Percentiles rank a stretch among this genome's conserved stretches.
Evolutionary conservation across 805 yeast species (phyloP).

Genomic region (Yamadazyma paraphyllophila): DNA sequence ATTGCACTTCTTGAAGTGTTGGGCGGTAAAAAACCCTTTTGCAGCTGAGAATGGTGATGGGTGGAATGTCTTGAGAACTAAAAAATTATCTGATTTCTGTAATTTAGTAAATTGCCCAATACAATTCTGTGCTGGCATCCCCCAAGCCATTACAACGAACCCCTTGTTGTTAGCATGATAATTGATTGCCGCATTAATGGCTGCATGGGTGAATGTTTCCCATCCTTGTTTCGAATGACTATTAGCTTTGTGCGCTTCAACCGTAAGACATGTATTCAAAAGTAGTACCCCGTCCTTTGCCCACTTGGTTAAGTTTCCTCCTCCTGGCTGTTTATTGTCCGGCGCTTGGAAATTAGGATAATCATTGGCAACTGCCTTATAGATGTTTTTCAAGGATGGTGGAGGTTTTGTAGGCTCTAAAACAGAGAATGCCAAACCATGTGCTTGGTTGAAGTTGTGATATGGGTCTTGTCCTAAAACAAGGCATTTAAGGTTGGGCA

Average conservation of each 20-base stretch:
- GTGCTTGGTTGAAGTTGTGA: slow-evolving; percentile 91
- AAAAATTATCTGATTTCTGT: slow-evolving; percentile 31
- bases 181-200: slow-evolving; percentile 51
- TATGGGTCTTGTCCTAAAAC: slow-evolving; percentile 96
- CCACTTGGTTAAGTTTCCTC: slow-evolving; percentile 79
- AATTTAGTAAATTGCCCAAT: slow-evolving; percentile 36
- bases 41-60: slow-evolving; percentile 94
- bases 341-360: slow-evolving; percentile 72
- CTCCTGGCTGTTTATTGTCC: slow-evolving; percentile 32
- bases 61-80: slow-evolving; percentile 74
- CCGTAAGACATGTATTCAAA: slow-evolving; percentile 86
- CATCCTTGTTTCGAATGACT: slow-evolving; percentile 91
- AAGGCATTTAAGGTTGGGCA: slow-evolving; percentile 69
- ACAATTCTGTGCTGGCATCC: slow-evolving; percentile 67
- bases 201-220: slow-evolving; percentile 84
- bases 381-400: slow-evolving; percentile 86
- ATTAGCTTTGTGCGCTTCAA: slow-evolving; percentile 88
- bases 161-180: slow-evolving; percentile 44
- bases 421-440: slow-evolving; percentile 93
- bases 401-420: slow-evolving; percentile 73
- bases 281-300: slow-evolving; percentile 82
- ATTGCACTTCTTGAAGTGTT: slow-evolving; percentile 74
- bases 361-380: slow-evolving; percentile 62
- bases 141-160: slow-evolving; percentile 80
- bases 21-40: slow-evolving; percentile 73